Evolutionary conservation across 768 basidiomycete genomes (phyloP), one percentile per base, ranked within the genome.

Genomic region (Trametes maxima): DNA sequence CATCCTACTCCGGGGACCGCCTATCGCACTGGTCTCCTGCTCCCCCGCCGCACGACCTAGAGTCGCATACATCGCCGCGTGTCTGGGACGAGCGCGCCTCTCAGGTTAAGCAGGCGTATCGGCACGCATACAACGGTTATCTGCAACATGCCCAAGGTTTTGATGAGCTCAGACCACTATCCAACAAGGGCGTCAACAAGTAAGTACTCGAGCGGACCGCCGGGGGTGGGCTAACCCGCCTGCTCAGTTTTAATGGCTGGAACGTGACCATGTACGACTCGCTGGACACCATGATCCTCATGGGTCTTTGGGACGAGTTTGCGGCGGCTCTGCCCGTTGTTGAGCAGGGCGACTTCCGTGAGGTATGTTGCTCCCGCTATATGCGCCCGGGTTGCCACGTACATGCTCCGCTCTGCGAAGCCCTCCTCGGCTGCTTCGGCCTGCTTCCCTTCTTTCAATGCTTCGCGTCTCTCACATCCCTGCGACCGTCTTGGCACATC

Each of bases 201-300:
- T 88, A 63, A 54, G 81, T 22, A 49, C 24, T 5, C 19, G 24
- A 17, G 13, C 37, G 2, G 35, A 8, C 6, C 17, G 12, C 25
- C 10, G 14, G 17, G 13, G 13, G 10, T 24, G 12, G 57, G 24
- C 44, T 63, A 36, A 24, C 43, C 7, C 33, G 48, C 42, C 17
- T 2, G 17, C 14, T 22, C 39, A 90, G 89, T 57, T 88, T 90
- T 71, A 90, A 90, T 69, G 87, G 86, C 3, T 92, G 89, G 89
- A 89, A 88, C 24, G 84, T 89, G 2, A 86, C 90, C 5, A 80
- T 84, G 53, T 83, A 90, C 56, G 94, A 95, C 70, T 85, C 92
- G 8, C 78, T 95, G 2, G 93, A 95, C 68, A 92, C 92, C 0
- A 87, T 95, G 80, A 75, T 90, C 11, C 75, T 97, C 22, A 87